phyloP scores from a whole-genome alignment of 2,329 filamentous ascomycete species.

The Penicillium sp. region DNA sequence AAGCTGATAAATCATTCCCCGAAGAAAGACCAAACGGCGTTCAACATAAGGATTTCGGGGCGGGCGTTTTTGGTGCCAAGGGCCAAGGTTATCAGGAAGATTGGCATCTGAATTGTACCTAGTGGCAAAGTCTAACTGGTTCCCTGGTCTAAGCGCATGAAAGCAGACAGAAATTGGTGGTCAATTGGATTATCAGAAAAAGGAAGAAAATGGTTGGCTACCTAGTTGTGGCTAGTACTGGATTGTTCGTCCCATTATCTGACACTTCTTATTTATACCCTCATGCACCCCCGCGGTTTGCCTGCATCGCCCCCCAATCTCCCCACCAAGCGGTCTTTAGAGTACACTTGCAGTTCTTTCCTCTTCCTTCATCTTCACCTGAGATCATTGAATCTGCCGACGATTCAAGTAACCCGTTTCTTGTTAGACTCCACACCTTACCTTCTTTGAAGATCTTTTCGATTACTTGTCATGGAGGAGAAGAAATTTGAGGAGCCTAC shows the following conservation, averaged over 20 bases:
- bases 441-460: no score
- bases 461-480: constrained; percentile 30
- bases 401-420: neutral
- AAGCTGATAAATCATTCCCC: no score
- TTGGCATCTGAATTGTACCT: constrained; percentile 1
- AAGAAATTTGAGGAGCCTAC: constrained; percentile 27
- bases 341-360: neutral
- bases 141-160: constrained; percentile 7
- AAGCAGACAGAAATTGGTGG: neutral
- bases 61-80: constrained; percentile 3
- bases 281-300: neutral
- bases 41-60: neutral
- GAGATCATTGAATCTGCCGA: neutral
- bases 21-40: neutral
- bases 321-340: neutral
- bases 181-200: neutral
- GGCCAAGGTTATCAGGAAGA: constrained; percentile 10
- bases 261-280: constrained; percentile 9
- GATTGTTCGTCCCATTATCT: constrained; percentile 1
- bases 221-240: no score
- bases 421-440: neutral
- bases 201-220: no score
- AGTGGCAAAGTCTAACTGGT: constrained; percentile 1
- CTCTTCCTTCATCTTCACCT: neutral
- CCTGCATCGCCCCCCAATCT: neutral